Evolutionary conservation across 352 stramenopile species (phyloP), one percentile per base, ranked within the genome.

Genomic region (Pythium insidiosum): DNA sequence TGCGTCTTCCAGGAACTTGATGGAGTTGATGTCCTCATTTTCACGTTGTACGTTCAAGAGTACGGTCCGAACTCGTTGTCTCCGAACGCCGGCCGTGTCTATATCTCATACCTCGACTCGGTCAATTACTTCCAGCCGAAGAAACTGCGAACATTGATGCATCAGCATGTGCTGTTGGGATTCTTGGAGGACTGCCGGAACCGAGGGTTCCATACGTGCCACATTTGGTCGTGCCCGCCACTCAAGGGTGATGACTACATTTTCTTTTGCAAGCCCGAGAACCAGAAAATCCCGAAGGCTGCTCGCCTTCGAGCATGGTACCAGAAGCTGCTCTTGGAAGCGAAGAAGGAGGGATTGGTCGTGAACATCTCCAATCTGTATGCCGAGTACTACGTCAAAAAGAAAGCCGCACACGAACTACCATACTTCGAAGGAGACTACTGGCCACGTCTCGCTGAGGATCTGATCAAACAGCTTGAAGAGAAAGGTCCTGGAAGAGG

Each of bases 401-500:
- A 89, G 60, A 94, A 91, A 50, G 66, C 73, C 13, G 81, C 81
- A 1, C 73, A 89, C 24, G 79, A 94, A 30, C 50, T 99, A 33
- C 97, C 97, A 5, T 99, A 99, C 64, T 98, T 99, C 64, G 96
- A 99, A 65, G 97, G 97, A 16, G 96, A 99, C 54, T 99, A 99
- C 54, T 99, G 97, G 88, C 94, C 94, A 6, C 88, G 92, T 19
- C 90, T 99, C 25, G 94, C 95, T 2, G 97, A 99, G 51, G 97
- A 98, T 70, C 84, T 99, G 40, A 98, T 98, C 50, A 99, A 99
- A 64, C 93, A 98, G 43, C 70, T 98, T 9, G 94, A 98, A 51
- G 93, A 98, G 36, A 97, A 96, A 53, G 75, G 81, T 18, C 56
- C 51, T 19, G 62, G 66, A 22, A 57, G 58, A 19, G 38, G 43